Conservation (phyloP, 208 protist genomes). For the Acanthamoeba lenticulata region DNA sequence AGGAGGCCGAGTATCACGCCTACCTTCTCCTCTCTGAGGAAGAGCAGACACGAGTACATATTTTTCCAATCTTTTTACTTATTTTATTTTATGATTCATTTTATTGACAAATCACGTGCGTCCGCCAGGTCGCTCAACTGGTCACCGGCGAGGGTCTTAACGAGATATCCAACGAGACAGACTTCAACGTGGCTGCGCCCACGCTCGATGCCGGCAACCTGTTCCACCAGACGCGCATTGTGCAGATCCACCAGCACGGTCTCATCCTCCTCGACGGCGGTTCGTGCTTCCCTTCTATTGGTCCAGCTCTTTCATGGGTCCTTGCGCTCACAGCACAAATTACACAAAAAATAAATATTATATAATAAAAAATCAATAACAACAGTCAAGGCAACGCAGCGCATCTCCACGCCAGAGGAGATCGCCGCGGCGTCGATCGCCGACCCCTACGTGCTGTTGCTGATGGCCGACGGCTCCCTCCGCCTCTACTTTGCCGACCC, state of each 20-base stretch:
- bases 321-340: neutral
- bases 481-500: conserved; percentile 56
- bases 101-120: too few species aligned
- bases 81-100: neutral
- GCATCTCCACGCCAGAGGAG: conserved; percentile 20
- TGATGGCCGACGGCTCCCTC: conserved; percentile 48
- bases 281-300: neutral
- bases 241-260: conserved; percentile 57
- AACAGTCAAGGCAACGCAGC: conserved; percentile 34
- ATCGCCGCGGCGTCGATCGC: neutral
- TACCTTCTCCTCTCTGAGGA: conserved; percentile 46
- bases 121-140: too few species aligned
- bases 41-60: conserved; percentile 35
- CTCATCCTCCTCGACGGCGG: conserved; percentile 56
- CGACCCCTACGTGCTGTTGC: conserved; percentile 49
- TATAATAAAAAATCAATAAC: neutral
- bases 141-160: conserved; percentile 20
- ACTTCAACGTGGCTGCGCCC: conserved; percentile 57
- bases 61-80: neutral
- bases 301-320: neutral
- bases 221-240: conserved; percentile 24
- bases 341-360: too few species aligned
- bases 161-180: conserved; percentile 51
- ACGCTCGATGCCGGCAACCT: conserved; percentile 48
- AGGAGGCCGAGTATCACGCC: conserved; percentile 3